Evolutionary conservation across 1,284 basidiomycete species (phyloP), one percentile per base, ranked within the genome.

Genomic region (Cutaneotrichosporon sp.): DNA sequence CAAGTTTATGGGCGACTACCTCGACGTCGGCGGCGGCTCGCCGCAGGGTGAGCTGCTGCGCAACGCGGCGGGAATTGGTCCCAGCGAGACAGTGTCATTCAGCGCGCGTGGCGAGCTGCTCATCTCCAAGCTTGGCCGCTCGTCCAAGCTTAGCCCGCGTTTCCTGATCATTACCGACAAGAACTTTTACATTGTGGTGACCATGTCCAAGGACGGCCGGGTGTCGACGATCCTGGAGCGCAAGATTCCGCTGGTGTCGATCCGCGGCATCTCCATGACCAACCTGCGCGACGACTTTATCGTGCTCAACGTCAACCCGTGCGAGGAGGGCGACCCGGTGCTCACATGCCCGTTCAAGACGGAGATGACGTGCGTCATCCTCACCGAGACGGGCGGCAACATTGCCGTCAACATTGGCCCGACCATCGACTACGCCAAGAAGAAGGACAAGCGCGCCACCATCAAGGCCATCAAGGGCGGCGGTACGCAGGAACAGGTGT

Each of bases 271-370:
- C 44, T 83, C 84, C 0, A 80, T 97, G 80, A 93, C 93, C 10
- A 89, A 81, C 69, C 75, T 98, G 35, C 82, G 90, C 47, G 96
- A 99, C 66, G 96, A 98, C 72, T 99, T 93, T 88, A 80, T 97
- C 84, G 80, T 79, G 8, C 69, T 90, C 61, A 93, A 93, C 69
- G 83, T 85, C 40, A 84, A 80, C 55, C 77, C 81, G 0, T 76
- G 76, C 55, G 91, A 94, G 73, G 94, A 97, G 71, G 92, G 91
- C n/a, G 96, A 99, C 70, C 92, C 94, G 0, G 80, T 97, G 46
- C 81, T 98, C 66, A 87, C 84, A 58, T 92, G 89, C 64, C 80
- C 84, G 62, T 94, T 98, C 83, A 99, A 99, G 83, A 98, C 96
- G 0, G 96, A 99, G 72, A 79, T 99, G 49, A 80, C 85, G 9